phyloP scores from a whole-genome alignment of 164 flowering plant species.

The Berberis thunbergii region DNA sequence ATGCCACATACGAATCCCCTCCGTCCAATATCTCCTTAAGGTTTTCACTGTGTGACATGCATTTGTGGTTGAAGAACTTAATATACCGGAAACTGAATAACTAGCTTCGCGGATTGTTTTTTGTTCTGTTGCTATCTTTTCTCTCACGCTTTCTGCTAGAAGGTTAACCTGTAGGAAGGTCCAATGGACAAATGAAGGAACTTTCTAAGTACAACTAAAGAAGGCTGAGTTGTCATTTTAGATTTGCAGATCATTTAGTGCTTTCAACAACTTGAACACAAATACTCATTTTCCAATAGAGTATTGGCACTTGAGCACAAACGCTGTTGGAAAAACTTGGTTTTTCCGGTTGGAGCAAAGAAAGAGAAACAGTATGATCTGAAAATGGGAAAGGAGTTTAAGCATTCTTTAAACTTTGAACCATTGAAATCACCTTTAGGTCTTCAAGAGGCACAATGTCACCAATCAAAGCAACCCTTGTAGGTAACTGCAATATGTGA shows the following conservation, averaged over 20 bases:
- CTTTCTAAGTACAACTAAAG: no score
- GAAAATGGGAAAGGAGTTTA: background rate
- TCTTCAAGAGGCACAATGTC: conserved; percentile 57
- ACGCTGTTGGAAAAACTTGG: no score
- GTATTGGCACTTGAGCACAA: no score
- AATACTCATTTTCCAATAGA: no score
- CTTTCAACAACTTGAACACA: no score
- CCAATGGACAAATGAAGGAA: background rate
- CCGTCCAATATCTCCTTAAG: conserved; percentile 51
- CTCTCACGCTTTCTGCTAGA: conserved; percentile 40
- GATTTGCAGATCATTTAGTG: no score
- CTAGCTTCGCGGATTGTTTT: conserved; percentile 34
- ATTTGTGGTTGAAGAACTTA: conserved; percentile 41
- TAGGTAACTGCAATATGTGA: conserved; percentile 50
- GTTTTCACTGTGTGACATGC: conserved; percentile 45
- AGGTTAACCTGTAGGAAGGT: conserved; percentile 32
- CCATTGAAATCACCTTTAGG: conserved; percentile 38
- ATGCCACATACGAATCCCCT: conserved; percentile 29
- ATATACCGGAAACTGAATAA: conserved; percentile 64
- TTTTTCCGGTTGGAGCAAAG: no score
- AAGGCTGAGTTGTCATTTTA: no score
- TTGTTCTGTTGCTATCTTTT: conserved; percentile 40
- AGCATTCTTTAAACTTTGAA: background rate
- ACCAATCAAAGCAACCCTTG: conserved; percentile 78
- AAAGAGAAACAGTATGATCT: no score